Percentiles rank a stretch among this genome's conserved stretches.
Evolutionary conservation across 495 filamentous ascomycete species (phyloP).

Genomic region (Penicillium cosmopolitanum): DNA sequence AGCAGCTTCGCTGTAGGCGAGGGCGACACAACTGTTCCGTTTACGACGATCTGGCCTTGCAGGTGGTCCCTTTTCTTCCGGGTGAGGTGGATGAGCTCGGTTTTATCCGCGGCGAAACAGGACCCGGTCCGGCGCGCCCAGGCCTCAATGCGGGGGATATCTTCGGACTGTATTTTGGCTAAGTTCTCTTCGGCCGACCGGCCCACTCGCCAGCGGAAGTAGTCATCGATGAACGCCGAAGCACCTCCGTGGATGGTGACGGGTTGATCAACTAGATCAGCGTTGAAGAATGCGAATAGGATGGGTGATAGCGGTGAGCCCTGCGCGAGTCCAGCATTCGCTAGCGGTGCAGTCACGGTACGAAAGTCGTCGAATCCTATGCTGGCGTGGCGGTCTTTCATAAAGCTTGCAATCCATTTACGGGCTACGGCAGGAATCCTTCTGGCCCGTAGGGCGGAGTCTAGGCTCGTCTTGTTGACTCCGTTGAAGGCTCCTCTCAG

Average conservation of each 20-base stretch:
- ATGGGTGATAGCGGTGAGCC: constrained; percentile 32
- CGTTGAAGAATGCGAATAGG: constrained; percentile 34
- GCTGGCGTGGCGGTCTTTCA: constrained; percentile 4
- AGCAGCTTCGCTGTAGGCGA: constrained; percentile 25
- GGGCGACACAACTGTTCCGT: constrained; percentile 16
- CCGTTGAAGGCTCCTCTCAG: no score
- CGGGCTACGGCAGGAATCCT: constrained; percentile 22
- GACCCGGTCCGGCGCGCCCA: background rate
- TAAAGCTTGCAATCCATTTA: constrained; percentile 23
- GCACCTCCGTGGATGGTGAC: background rate
- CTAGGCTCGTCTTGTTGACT: no score
- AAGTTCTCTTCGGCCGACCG: background rate
- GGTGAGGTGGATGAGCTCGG: constrained; percentile 1
- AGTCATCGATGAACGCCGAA: no score
- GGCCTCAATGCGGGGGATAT: background rate
- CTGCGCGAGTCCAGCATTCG: constrained; percentile 31
- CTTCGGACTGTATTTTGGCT: background rate
- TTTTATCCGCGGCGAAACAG: background rate
- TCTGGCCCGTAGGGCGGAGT: background rate
- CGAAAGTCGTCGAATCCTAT: constrained; percentile 33
- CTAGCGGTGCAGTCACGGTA: constrained; percentile 9
- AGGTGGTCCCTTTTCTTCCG: background rate
- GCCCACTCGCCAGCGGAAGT: background rate
- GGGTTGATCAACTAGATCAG: background rate
- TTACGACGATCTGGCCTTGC: background rate